Evolutionary conservation across 139 green algal species (phyloP).

Genomic region (Closterium sp.): DNA sequence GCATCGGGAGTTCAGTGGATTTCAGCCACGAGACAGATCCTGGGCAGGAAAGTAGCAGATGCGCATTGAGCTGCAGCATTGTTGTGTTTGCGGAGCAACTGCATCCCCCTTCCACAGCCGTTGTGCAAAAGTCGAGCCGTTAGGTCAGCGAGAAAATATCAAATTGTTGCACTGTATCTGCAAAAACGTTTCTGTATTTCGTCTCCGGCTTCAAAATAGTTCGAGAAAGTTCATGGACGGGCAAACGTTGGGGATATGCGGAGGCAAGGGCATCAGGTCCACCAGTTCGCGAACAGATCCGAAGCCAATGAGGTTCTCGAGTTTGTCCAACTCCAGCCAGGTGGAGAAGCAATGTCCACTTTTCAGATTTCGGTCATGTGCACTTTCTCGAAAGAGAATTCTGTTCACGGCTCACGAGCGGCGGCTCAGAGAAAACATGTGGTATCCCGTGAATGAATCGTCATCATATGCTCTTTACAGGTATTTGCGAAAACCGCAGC

Average conservation of each 20-base stretch:
- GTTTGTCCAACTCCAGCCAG: neutral
- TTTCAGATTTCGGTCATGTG: neutral
- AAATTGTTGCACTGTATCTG: neutral
- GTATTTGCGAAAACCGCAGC: neutral
- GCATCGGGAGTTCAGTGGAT: neutral
- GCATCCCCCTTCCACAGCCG: neutral
- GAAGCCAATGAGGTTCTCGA: neutral
- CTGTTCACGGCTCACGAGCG: neutral
- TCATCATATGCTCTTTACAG: neutral
- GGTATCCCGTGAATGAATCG: neutral
- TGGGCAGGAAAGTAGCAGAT: neutral
- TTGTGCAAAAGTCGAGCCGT: too few species aligned
- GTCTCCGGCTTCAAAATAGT: neutral
- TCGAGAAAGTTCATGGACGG: neutral
- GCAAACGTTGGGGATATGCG: neutral
- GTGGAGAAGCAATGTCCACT: neutral
- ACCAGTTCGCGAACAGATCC: neutral
- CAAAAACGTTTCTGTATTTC: neutral
- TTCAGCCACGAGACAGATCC: neutral
- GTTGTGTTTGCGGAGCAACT: neutral
- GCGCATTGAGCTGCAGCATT: neutral
- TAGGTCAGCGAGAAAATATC: neutral
- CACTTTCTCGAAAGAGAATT: neutral
- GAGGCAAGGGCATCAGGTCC: neutral
- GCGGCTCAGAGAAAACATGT: neutral